Evolutionary conservation across 2,329 filamentous ascomycete species (phyloP).

Genomic region (Gnomoniopsis sp.): DNA sequence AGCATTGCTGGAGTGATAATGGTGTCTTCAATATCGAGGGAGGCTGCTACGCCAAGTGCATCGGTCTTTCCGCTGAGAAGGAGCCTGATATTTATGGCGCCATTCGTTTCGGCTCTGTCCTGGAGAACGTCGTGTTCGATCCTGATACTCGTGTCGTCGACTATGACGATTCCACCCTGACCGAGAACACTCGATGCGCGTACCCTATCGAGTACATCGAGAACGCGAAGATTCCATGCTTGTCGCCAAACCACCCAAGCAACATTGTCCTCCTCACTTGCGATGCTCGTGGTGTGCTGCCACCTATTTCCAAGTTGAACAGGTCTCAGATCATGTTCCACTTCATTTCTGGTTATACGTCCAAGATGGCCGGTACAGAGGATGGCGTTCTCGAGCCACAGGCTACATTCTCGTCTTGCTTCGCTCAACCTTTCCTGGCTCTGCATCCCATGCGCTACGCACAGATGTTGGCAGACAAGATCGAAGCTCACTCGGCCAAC

Average conservation of each 20-base stretch:
- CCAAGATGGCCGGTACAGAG: constrained; percentile 99
- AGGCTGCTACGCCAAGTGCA: constrained; percentile 98
- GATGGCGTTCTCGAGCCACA: constrained; percentile 95
- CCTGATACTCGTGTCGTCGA: constrained; percentile 84
- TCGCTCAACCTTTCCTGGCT: constrained; percentile 97
- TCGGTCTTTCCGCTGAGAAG: constrained; percentile 96
- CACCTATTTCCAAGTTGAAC: constrained; percentile 95
- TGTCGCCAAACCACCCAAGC: constrained; percentile 80
- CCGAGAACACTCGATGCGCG: constrained; percentile 96
- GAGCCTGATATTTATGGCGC: constrained; percentile 97
- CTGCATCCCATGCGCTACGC: constrained; percentile 99
- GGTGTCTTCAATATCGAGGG: constrained; percentile 99
- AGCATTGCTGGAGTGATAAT: constrained; percentile 98
- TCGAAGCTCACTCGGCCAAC: constrained; percentile 88
- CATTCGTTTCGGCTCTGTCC: constrained; percentile 93
- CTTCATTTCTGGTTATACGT: constrained; percentile 99
- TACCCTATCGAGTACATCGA: constrained; percentile 99
- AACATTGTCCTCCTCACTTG: constrained; percentile 99
- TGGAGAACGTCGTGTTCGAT: constrained; percentile 99
- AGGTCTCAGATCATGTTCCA: constrained; percentile 99
- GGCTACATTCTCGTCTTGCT: constrained; percentile 98
- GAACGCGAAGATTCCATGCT: constrained; percentile 98
- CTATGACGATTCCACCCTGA: constrained; percentile 92
- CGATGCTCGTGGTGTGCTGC: constrained; percentile 94
- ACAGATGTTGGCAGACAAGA: constrained; percentile 98